A percentile compares a stretch with the other conserved stretches of the same genome.
Evolutionary conservation across 495 filamentous ascomycete genomes (phyloP).

Genomic region (Penicillium tannophilum): DNA sequence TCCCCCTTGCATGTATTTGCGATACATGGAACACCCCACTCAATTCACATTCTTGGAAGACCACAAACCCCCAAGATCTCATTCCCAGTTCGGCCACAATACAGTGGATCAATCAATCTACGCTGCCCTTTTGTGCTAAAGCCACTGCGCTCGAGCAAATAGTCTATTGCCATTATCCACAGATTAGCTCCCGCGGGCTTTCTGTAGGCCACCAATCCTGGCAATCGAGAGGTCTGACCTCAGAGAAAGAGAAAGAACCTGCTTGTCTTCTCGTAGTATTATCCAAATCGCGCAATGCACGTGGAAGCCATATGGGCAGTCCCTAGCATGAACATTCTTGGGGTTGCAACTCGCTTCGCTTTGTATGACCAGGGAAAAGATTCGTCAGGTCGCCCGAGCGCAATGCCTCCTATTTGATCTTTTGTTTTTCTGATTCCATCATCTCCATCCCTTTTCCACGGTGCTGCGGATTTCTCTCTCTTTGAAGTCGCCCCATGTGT

Average conservation of each 20-base stretch:
- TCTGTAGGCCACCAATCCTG: neutral
- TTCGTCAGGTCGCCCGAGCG: constrained; percentile 13
- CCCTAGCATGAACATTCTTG: constrained; percentile 29
- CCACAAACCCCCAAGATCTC: neutral
- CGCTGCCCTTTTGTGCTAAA: neutral
- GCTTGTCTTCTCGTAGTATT: neutral
- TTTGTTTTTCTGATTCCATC: neutral
- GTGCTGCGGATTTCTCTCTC: neutral
- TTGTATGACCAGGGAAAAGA: constrained; percentile 9
- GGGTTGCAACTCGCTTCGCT: constrained; percentile 8
- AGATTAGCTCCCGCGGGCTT: neutral
- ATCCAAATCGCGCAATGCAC: constrained; percentile 17
- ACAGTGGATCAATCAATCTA: neutral
- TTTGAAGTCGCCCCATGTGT: neutral
- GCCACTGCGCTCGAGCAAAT: neutral
- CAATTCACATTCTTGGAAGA: neutral
- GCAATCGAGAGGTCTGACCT: neutral
- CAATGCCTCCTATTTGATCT: constrained; percentile 9
- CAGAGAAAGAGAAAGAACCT: neutral
- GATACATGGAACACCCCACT: neutral
- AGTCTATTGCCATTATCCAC: neutral
- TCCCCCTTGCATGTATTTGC: neutral
- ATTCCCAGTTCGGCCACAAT: neutral
- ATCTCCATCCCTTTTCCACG: neutral
- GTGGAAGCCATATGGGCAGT: constrained; percentile 32